A percentile compares a stretch with the other conserved stretches of the same genome.
These are phyloP conservation scores for Pichia manshurica DNA, from an alignment of 805 yeast genomes.

Conservation along the genomic window DNA sequence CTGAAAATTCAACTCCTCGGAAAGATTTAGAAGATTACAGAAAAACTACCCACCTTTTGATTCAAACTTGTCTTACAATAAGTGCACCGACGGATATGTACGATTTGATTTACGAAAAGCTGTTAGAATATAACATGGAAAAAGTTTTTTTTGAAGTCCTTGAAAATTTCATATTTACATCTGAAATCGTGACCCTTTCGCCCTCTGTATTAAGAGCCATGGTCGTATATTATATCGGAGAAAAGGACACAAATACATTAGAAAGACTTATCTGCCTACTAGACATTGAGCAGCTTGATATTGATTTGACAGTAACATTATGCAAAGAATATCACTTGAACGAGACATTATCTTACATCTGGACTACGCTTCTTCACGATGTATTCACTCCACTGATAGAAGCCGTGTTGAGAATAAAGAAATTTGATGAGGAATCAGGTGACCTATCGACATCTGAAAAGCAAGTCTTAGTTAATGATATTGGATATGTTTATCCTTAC, in stretches of 20 bases:
- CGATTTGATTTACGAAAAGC: slow-evolving; percentile 42
- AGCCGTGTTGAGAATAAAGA: slow-evolving; percentile 36
- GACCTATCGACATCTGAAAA: slow-evolving; percentile 12
- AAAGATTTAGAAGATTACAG: slow-evolving; percentile 5
- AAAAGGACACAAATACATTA: slow-evolving; percentile 41
- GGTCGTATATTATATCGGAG: slow-evolving; percentile 43
- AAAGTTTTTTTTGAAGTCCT: slow-evolving; percentile 46
- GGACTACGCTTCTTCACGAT: slow-evolving; percentile 67
- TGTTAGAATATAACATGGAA: slow-evolving; percentile 30
- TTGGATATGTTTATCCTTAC: slow-evolving; percentile 47
- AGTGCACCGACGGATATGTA: slow-evolving; percentile 30
- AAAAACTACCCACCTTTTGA: slow-evolving; percentile 27
- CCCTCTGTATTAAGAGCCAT: slow-evolving; percentile 60
- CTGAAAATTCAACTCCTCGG: slow-evolving; percentile 16
- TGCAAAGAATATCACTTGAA: slow-evolving; percentile 51
- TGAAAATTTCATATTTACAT: slow-evolving; percentile 45
- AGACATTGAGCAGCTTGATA: slow-evolving; percentile 63
- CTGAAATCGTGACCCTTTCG: slow-evolving; percentile 45
- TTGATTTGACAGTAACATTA: slow-evolving; percentile 65
- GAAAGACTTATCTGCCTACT: slow-evolving; percentile 67
- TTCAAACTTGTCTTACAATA: slow-evolving; percentile 38
- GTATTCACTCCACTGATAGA: slow-evolving; percentile 66
- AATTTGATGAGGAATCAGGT: slow-evolving; percentile 12
- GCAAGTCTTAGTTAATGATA: slow-evolving; percentile 13
- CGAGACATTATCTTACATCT: slow-evolving; percentile 64